Percentiles rank a stretch among this genome's conserved stretches.
Conservation (phyloP, 2,329 filamentous ascomycete species). For the Paecilomyces sp. region DNA sequence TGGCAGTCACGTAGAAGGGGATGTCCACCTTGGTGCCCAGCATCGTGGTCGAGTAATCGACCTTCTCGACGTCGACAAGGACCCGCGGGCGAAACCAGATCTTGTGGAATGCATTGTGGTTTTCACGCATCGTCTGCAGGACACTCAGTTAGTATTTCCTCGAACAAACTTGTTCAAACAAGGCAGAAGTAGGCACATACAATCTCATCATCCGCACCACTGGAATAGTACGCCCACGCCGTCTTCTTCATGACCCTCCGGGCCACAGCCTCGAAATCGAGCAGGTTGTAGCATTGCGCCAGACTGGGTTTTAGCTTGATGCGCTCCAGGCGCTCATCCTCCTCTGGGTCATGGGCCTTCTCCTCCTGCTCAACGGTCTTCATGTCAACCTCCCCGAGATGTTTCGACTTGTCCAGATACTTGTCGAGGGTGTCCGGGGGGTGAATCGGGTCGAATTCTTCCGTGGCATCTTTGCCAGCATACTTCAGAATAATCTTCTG, state of each 20-base stretch:
- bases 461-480: constrained; percentile 88
- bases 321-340: constrained; percentile 67
- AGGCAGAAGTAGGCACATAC: constrained; percentile 33
- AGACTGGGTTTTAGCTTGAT: constrained; percentile 69
- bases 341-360: constrained; percentile 61
- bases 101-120: constrained; percentile 92
- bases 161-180: neutral
- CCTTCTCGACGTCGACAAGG: constrained; percentile 78
- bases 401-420: constrained; percentile 78
- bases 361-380: constrained; percentile 62
- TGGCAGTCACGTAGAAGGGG: constrained; percentile 95
- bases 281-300: constrained; percentile 83
- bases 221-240: constrained; percentile 97
- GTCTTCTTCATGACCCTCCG: constrained; percentile 88
- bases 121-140: constrained; percentile 78
- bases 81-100: constrained; percentile 93
- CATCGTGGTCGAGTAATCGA: constrained; percentile 89
- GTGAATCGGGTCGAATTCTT: constrained; percentile 83
- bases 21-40: constrained; percentile 76
- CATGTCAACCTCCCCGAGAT: constrained; percentile 88
- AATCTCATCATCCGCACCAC: constrained; percentile 83
- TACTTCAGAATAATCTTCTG: constrained; percentile 94
- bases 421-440: constrained; percentile 78
- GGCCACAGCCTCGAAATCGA: constrained; percentile 94
- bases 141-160: constrained; percentile 8